A percentile compares a stretch with the other conserved stretches of the same genome.
phyloP scores from a whole-genome alignment of 768 basidiomycete genomes.

The Rhizopogon rudus region DNA sequence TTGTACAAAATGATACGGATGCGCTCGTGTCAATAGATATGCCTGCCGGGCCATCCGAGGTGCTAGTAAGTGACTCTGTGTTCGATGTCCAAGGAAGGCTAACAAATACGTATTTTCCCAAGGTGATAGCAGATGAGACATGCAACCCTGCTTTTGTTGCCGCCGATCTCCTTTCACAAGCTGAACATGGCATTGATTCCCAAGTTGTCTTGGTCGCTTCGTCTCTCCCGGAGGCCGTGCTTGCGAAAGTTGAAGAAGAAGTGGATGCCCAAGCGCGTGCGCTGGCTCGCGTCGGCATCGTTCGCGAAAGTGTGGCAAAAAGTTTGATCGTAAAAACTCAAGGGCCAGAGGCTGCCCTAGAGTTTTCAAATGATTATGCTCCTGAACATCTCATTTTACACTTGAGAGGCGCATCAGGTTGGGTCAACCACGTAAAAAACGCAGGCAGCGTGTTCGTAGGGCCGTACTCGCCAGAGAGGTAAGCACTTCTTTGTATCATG shows the following conservation, averaged over 20 bases:
- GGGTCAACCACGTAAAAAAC: conserved; percentile 71
- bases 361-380: conserved; percentile 95
- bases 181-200: conserved; percentile 97
- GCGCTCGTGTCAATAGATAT: conserved; percentile 97
- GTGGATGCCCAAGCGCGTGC: conserved; percentile 85
- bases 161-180: conserved; percentile 95
- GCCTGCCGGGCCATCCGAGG: conserved; percentile 98
- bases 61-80: conserved; percentile 54
- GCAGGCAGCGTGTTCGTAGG: conserved; percentile 98
- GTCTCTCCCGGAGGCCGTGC: conserved; percentile 52
- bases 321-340: conserved; percentile 80
- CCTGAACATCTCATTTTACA: conserved; percentile 97
- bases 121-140: conserved; percentile 93
- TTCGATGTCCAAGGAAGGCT: conserved; percentile 32
- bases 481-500: conserved; percentile 9
- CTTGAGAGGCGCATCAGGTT: conserved; percentile 61
- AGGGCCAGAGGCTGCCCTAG: conserved; percentile 69
- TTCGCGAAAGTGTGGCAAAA: conserved; percentile 84
- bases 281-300: conserved; percentile 84
- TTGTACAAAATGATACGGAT: conserved; percentile 97
- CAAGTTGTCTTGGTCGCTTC: conserved; percentile 93
- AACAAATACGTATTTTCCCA: conserved; percentile 18
- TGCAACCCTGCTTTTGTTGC: conserved; percentile 89
- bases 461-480: conserved; percentile 94
- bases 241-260: conserved; percentile 76